Evolutionary conservation across 129 eudicot genomes (phyloP).

Genomic region (Oenanthe sinensis): DNA sequence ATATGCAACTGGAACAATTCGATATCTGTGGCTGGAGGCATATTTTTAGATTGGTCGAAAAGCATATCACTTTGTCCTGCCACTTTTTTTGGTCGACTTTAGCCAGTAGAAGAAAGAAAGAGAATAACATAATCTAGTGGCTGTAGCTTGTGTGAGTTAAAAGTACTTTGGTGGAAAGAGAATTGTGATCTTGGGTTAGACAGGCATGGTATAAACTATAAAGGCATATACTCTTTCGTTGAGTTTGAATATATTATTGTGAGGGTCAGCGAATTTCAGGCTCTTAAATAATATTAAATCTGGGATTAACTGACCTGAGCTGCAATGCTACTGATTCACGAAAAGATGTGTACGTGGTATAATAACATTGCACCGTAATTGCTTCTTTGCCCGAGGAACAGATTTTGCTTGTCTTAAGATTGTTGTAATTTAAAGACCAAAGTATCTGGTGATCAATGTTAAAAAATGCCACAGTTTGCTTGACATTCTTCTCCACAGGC

Average conservation of each 20-base stretch:
- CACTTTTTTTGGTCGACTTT: background rate
- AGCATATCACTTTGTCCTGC: background rate
- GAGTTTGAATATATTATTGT: background rate
- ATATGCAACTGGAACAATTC: background rate
- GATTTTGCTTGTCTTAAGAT: constrained; percentile 11
- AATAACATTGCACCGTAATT: background rate
- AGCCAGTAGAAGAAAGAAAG: background rate
- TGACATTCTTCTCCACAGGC: constrained; percentile 93
- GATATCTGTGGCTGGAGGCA: background rate
- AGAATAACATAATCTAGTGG: background rate
- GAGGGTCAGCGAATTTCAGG: background rate
- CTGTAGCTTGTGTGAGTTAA: background rate
- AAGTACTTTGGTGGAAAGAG: background rate
- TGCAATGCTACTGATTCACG: constrained; percentile 2
- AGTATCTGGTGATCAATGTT: constrained; percentile 37
- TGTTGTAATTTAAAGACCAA: constrained; percentile 17
- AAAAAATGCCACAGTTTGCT: constrained; percentile 66
- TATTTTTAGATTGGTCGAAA: background rate
- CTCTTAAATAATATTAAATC: background rate
- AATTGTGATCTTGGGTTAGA: background rate
- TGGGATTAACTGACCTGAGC: background rate
- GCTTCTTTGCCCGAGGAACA: background rate
- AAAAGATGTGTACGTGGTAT: background rate
- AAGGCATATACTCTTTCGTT: background rate
- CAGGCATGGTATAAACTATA: background rate